Base-by-base conservation (phyloP, 2,329 filamentous ascomycete genomes). In the Aspergillus amoenus region DNA sequence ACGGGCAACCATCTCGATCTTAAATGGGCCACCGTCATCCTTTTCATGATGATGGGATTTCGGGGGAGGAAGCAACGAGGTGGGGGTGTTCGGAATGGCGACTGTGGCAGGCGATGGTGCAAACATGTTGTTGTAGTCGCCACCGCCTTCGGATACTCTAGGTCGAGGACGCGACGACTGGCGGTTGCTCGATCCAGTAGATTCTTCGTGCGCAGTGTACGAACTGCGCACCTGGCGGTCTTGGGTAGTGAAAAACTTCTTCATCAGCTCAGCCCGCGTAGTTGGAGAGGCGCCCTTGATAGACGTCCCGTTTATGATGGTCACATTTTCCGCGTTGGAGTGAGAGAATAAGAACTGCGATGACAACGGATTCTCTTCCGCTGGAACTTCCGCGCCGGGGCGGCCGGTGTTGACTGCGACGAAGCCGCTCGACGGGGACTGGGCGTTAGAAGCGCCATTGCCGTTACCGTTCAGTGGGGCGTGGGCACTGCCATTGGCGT, bases 1-100 rank as follows among this genome's bases (percentile, higher is more conserved):
- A 57, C 87, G 85, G 40, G 88, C 80, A 9, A 89, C 85, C 77
- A 93, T 90, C 56, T 90, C 79, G 6, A 83, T 72, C 60, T 85
- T 85, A 73, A 80, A 85, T 0, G 82, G 82, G 0, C 82, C 83
- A 6, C 81, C 82, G 56, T 85, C 82, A 54, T 84, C 82, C 58
- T 82, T 80, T 47, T 83, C 81, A 60, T 68, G 74, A 62, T 70
- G 73, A 56, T 61, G 73, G 50, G 76, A 73, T 30, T 82, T 80
- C 37, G 73, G 70, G 4, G 77, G 77, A 1, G 81, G 80, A 9
- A 83, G 75, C 11, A 84, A 72, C 13, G 76, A 80, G 1, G 81
- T 79, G 1, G 82, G 81, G 0, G 81, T 84, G 60, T 76, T 80
- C 11, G 82, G 81, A 37, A 84, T 84, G 1, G 82, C 79, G 3